Base-by-base conservation (phyloP, 2,329 filamentous ascomycete species). In the Epichloe aotearoae region DNA sequence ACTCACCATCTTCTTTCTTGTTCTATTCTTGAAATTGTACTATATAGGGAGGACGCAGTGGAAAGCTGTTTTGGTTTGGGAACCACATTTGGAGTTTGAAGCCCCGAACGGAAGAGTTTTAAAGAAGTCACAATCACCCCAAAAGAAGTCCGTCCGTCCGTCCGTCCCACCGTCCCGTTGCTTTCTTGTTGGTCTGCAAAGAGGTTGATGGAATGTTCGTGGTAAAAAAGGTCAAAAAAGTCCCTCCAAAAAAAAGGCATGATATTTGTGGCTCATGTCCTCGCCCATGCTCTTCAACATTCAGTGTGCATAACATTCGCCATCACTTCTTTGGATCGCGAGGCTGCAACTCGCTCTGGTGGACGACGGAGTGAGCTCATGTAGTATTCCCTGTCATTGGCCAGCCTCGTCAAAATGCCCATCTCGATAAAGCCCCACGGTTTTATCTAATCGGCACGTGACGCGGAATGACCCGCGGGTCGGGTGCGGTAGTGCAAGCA, bases 401-500 rank as follows among this genome's bases (percentile, higher is more conserved):
- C n/a, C 33, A 47, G 50, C 47, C 50, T 49, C 19, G 46, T 19
- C 45, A 6, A 1, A 14, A 19, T 6, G 6, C 4, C 30, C 3
- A n/a, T 15, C 47, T n/a, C 40, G 17, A 44, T 39, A 50, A 23
- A 14, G 10, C 12, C 30, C 34, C 43, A 45, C 41, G 10, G 26
- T 7, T 2, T 5, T 23, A 49, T 42, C 47, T 64, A 65, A 66
- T 67, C 62, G 51, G 19, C 65, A 67, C 65, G 65, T 67, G 64
- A 66, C 49, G 53, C 58, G 55, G 58, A 61, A 58, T 56, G 48
- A 58, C 56, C 59, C 61, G 62, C 59, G 57, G 57, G 53, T 52
- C 59, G 57, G 57, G 53, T 52, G 59, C 56, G 50, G 41, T 52
- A 56, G 55, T 56, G 59, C 57, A 54, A 59, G 53, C 57, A 54